Percentiles rank a stretch among this genome's conserved stretches.
These are phyloP conservation scores for Crucihimalaya himalaica DNA, from an alignment of 345 rosid species.

Conservation along the genomic window DNA sequence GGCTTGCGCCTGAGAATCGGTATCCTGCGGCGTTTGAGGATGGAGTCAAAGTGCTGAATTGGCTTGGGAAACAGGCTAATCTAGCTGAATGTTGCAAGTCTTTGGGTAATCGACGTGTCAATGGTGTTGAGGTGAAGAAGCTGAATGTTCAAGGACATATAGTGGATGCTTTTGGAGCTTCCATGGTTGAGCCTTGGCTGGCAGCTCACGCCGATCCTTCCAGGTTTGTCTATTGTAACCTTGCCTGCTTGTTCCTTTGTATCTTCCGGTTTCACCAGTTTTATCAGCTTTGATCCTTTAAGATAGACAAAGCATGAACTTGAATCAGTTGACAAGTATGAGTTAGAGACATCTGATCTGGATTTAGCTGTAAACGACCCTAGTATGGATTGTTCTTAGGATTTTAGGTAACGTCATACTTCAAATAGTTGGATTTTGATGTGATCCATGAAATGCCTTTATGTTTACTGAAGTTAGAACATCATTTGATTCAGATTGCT, in stretches of 20 bases:
- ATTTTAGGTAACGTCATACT: background rate
- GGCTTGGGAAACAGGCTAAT: slow-evolving; percentile 83
- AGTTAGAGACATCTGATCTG: slow-evolving; percentile 6
- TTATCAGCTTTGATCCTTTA: background rate
- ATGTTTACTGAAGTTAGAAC: background rate
- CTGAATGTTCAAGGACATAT: slow-evolving; percentile 40
- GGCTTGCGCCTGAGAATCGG: slow-evolving; percentile 81
- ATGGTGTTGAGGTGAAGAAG: slow-evolving; percentile 43
- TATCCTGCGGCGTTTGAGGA: slow-evolving; percentile 87
- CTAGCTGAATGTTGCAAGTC: slow-evolving; percentile 55
- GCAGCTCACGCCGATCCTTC: slow-evolving; percentile 78
- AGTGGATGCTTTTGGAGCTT: slow-evolving; percentile 75
- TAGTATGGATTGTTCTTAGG: background rate
- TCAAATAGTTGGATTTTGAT: background rate
- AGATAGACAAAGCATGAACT: background rate
- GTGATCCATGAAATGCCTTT: background rate
- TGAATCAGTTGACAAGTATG: background rate
- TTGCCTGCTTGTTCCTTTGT: slow-evolving; percentile 5
- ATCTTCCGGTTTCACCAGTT: background rate
- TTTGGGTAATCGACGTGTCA: slow-evolving; percentile 40
- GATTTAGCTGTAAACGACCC: slow-evolving; percentile 4
- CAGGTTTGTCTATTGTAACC: slow-evolving; percentile 43
- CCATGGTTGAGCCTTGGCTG: slow-evolving; percentile 85
- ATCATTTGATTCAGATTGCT: background rate
- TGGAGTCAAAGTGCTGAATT: slow-evolving; percentile 73